Base-by-base conservation (phyloP, 495 filamentous ascomycete genomes). In the Ramalina peruviana region DNA sequence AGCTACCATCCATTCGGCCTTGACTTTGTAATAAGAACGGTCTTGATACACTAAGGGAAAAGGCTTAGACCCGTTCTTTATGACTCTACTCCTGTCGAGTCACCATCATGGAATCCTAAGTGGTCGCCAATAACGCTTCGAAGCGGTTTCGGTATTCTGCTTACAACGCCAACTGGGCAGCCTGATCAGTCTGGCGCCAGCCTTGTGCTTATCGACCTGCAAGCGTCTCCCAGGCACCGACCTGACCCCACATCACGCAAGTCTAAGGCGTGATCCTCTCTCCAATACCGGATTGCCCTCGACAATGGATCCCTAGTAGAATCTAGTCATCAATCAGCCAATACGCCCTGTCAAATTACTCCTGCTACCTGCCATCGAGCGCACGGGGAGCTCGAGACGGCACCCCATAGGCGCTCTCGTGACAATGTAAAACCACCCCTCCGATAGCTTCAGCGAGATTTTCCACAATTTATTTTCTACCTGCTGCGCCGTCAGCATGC, bases 401-500 rank as follows among this genome's bases (percentile, higher is more conserved):
- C 30, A 33, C 30, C 30, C 30, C 30, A 33, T 3, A 10, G 12
- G 30, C 30, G 30, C 30, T 33, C 7, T 33, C 30, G 30, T 33
- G 30, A 33, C 30, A 33, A 33, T 33, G 30, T 33, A 33, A 33
- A 33, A 33, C 30, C 7, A 33, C 7, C 9, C 30, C 30, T 10
- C 7, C 30, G 30, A 33, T 33, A 33, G 30, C 30, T 7, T 33
- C 15, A 11, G n/a, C 17, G 33, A 48, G 45, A 27, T 2, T 17
- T 48, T 21, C 17, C 30, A n/a, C 37, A 21, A 36, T 17, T 7
- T 16, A 27, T 37, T 36, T 10, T 4, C 3, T 1, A 17, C 45
- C 19, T 37, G 33, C 33, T 21, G 7, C 25, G 19, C 39, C 25
- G 7, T 19, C 17, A 59, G 49, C 43, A 93, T 93, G 86, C 86